Conservation (phyloP, 1,284 basidiomycete genomes). For the Earliella scabrosa region DNA sequence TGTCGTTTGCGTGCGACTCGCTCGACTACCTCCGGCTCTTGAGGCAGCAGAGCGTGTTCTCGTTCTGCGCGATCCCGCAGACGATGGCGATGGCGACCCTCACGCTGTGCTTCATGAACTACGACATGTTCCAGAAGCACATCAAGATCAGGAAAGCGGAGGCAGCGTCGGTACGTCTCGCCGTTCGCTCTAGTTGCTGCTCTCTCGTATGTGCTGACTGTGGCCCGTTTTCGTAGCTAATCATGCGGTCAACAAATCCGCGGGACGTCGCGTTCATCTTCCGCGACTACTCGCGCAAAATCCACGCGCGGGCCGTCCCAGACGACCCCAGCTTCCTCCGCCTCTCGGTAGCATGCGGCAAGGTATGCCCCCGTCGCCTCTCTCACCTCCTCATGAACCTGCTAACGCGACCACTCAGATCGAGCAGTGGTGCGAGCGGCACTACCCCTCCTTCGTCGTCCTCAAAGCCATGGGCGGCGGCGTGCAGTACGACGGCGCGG, state of each 20-base stretch:
- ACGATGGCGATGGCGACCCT: slow-evolving; percentile 97
- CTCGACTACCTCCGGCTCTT: slow-evolving; percentile 91
- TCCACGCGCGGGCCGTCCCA: slow-evolving; percentile 81
- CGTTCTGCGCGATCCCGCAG: slow-evolving; percentile 95
- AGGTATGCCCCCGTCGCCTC: slow-evolving; percentile 44
- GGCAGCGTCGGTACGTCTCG: slow-evolving; percentile 71
- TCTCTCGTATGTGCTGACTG: slow-evolving; percentile 2
- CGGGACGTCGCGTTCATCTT: slow-evolving; percentile 93
- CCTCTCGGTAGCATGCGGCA: slow-evolving; percentile 81
- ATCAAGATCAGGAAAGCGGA: slow-evolving; percentile 96
- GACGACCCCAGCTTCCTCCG: slow-evolving; percentile 89
- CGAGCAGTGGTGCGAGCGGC: slow-evolving; percentile 89
- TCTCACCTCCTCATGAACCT: background rate
- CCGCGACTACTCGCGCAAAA: slow-evolving; percentile 79
- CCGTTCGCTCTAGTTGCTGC: background rate
- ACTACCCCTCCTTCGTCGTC: slow-evolving; percentile 85
- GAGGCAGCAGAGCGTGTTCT: slow-evolving; percentile 93
- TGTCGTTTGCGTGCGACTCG: slow-evolving; percentile 84
- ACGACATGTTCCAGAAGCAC: slow-evolving; percentile 86
- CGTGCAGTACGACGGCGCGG: slow-evolving; percentile 47
- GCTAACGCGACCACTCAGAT: slow-evolving; percentile 54
- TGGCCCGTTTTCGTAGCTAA: slow-evolving; percentile 58
- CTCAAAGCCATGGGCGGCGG: slow-evolving; percentile 41
- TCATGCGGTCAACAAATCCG: slow-evolving; percentile 90
- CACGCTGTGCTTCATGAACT: slow-evolving; percentile 92